Percentiles rank a stretch among this genome's conserved stretches.
phyloP scores from a whole-genome alignment of 345 rosid genomes.

The Syzygium aromaticum region DNA sequence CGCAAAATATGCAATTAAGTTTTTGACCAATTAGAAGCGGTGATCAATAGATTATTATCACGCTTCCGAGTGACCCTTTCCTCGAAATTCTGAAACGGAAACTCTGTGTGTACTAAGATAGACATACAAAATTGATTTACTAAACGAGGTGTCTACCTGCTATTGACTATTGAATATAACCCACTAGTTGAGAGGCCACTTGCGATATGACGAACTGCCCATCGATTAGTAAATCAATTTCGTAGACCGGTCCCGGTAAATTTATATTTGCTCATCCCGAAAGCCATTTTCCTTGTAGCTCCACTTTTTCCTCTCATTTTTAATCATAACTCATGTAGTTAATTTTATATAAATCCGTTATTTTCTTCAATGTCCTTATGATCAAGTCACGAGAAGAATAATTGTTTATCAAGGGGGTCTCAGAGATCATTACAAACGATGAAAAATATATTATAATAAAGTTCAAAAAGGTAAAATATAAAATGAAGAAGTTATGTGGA shows the following conservation, averaged over 20 bases:
- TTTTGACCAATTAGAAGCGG: background rate
- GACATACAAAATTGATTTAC: background rate
- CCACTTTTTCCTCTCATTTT: background rate
- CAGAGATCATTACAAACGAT: background rate
- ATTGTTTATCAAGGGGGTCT: background rate
- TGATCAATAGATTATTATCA: background rate
- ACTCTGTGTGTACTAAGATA: background rate
- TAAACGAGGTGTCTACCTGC: accelerated
- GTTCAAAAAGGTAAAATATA: background rate
- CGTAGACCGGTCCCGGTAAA: background rate
- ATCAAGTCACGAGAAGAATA: background rate
- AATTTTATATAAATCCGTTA: background rate
- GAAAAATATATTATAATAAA: accelerated
- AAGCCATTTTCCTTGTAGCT: background rate
- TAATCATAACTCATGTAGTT: background rate
- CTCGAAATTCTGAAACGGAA: background rate
- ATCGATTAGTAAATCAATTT: background rate
- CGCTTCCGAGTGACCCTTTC: background rate
- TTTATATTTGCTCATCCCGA: background rate
- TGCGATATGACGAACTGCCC: background rate
- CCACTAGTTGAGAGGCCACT: background rate
- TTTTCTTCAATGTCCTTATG: background rate
- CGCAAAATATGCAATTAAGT: background rate
- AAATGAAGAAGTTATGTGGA: background rate
- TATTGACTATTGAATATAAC: background rate